These are phyloP conservation scores for Dryadomyces quercus-mongolicae DNA, from an alignment of 2,329 filamentous ascomycete genomes.

Conservation along the genomic window DNA sequence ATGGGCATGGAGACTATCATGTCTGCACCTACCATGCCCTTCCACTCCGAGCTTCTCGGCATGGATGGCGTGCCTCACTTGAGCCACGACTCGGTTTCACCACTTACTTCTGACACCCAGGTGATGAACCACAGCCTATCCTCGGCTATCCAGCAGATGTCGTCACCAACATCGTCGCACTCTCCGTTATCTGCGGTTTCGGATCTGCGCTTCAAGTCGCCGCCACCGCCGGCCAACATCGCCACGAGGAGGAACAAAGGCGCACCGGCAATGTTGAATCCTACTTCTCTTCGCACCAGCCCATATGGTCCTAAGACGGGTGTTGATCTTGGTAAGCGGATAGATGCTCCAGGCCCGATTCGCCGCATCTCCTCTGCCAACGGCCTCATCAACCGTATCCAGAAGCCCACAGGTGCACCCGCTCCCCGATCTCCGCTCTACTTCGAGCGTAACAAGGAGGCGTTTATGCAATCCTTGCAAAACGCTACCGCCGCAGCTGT, in stretches of 20 bases:
- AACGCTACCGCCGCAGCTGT: neutral
- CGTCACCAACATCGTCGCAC: conserved; percentile 20
- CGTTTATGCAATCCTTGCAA: conserved; percentile 26
- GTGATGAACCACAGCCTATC: conserved; percentile 1
- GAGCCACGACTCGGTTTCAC: conserved; percentile 2
- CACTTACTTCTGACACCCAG: conserved; percentile 5
- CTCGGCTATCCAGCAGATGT: conserved; percentile 11
- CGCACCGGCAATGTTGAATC: conserved; percentile 34
- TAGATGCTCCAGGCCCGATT: conserved; percentile 35
- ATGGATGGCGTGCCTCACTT: conserved; percentile 3
- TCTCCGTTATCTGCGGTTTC: conserved; percentile 17
- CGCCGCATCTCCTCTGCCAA: conserved; percentile 41
- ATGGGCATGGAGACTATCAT: conserved; percentile 9
- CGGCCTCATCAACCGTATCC: conserved; percentile 28
- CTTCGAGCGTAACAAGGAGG: conserved; percentile 33
- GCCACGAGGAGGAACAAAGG: conserved; percentile 40
- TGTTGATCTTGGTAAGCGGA: conserved; percentile 31
- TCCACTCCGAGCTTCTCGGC: conserved; percentile 10
- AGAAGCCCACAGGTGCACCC: conserved; percentile 21
- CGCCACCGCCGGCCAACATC: conserved; percentile 38
- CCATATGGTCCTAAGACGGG: conserved; percentile 34
- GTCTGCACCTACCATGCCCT: conserved; percentile 6
- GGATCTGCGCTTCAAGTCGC: conserved; percentile 31
- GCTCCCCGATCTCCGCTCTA: conserved; percentile 30
- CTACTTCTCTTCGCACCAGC: conserved; percentile 30